Base-by-base conservation (phyloP, 1,284 basidiomycete genomes). In the Ceratobasidium sp. region DNA sequence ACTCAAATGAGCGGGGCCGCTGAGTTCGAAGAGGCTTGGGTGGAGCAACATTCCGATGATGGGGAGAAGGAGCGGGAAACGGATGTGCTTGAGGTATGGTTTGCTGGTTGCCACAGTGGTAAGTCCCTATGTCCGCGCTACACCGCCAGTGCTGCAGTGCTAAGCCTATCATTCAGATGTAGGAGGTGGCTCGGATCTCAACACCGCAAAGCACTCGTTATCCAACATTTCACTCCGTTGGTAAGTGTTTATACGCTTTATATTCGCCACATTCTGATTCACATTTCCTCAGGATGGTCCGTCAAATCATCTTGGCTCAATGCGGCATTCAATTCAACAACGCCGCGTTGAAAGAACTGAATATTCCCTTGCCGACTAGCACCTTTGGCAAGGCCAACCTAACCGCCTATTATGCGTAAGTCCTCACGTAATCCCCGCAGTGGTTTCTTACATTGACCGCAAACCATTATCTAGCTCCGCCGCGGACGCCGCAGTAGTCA, bases 1-100 rank as follows among this genome's bases (percentile, higher is more conserved):
- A 67, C 62, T 19, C 53, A 67, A 31, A 47, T 60, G 73, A 59
- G 53, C 19, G 73, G 73, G 11, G 64, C 62, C 15, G 66, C 31
- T 15, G 31, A 62, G 19, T 73, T 69, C 27, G 59, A 57, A 36
- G 74, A 53, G 36, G 59, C 50, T 48, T 44, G 45, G 41, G 60
- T 59, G 24, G 60, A 64, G 47, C 48, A 59, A 31, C 22, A 53
- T 17, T 47, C 57, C 5, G 74, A 69, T 33, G 31, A 44, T 14
- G 47, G 45, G 19, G 36, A n/a, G 33, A 59, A 29, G n/a, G 57
- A 56, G 48, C 54, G 41, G 22, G 57, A 60, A n/a, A 78, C 77
- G 6, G 76, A 78, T 53, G 72, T 78, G 0, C 66, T 74, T 24
- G 77, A 78, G 41, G 77, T 78, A 14, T 78, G 77, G 77, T 78